Evolutionary conservation across 768 basidiomycete genomes (phyloP).

Genomic region (Tulasnella sp.): DNA sequence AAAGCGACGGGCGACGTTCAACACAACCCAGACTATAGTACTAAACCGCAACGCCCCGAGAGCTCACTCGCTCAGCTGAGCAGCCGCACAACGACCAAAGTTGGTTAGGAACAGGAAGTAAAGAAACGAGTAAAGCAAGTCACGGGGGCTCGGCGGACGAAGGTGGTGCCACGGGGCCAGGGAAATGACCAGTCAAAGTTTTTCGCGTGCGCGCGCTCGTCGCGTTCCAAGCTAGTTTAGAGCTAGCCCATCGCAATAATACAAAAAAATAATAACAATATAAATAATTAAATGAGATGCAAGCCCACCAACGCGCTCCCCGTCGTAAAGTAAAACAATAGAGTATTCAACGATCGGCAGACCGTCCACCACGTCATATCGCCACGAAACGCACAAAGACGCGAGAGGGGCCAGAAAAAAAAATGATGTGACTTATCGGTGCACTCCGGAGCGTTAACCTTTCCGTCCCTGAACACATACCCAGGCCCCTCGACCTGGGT

Average conservation of each 20-base stretch:
- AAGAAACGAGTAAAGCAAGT: background rate
- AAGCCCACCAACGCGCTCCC: too few relatives aligned
- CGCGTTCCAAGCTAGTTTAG: background rate
- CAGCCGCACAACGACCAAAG: background rate
- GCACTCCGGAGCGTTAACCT: background rate
- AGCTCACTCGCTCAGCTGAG: background rate
- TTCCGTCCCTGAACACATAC: background rate
- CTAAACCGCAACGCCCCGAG: background rate
- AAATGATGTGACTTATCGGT: background rate
- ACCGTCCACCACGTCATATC: background rate
- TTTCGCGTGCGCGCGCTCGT: background rate
- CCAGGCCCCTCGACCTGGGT: background rate
- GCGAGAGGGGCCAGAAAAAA: background rate
- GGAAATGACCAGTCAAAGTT: conserved; percentile 21
- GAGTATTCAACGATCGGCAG: background rate
- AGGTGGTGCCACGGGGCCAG: background rate
- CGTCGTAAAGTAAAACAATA: background rate
- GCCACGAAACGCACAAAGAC: background rate
- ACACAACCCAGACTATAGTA: conserved; percentile 12
- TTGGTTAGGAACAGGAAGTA: background rate
- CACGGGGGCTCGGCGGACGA: background rate
- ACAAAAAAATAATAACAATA: background rate
- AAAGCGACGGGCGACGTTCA: background rate
- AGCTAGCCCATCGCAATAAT: too few relatives aligned
- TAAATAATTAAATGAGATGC: background rate